phyloP scores from a whole-genome alignment of 1,284 basidiomycete species.

The Marasmius tenuissimus region DNA sequence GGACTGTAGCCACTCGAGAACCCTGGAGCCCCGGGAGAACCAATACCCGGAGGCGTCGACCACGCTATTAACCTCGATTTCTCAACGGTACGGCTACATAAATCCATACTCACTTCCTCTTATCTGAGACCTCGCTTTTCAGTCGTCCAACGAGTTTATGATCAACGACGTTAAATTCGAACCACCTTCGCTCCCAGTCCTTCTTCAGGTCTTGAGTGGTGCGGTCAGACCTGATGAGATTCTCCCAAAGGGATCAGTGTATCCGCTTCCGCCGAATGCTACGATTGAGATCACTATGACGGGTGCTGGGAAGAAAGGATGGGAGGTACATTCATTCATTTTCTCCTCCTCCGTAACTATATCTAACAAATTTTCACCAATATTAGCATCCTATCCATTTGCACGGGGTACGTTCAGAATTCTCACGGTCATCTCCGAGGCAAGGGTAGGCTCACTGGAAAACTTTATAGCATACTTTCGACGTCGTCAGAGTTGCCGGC shows the following conservation, averaged over 20 bases:
- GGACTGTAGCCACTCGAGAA: constrained; percentile 6
- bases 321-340: too few relatives aligned
- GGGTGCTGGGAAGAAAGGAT: constrained; percentile 13
- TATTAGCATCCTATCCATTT: constrained; percentile 30
- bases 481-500: constrained; percentile 27
- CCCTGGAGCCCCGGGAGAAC: constrained; percentile 8
- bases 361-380: neutral
- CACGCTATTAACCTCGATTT: constrained; percentile 4
- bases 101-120: too few relatives aligned
- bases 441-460: neutral
- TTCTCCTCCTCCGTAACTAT: too few relatives aligned
- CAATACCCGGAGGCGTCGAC: constrained; percentile 1
- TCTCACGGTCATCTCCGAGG: neutral
- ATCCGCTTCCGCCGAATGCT: constrained; percentile 19
- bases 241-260: constrained; percentile 22
- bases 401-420: constrained; percentile 22
- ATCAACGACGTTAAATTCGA: constrained; percentile 21
- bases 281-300: constrained; percentile 23
- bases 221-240: constrained; percentile 12
- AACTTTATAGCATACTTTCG: constrained; percentile 24
- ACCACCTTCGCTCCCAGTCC: constrained; percentile 26
- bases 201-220: constrained; percentile 27
- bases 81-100: neutral
- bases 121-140: too few relatives aligned
- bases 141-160: neutral